These are phyloP conservation scores for Termitomyces sp. DNA, from an alignment of 768 basidiomycete genomes.

Conservation along the genomic window DNA sequence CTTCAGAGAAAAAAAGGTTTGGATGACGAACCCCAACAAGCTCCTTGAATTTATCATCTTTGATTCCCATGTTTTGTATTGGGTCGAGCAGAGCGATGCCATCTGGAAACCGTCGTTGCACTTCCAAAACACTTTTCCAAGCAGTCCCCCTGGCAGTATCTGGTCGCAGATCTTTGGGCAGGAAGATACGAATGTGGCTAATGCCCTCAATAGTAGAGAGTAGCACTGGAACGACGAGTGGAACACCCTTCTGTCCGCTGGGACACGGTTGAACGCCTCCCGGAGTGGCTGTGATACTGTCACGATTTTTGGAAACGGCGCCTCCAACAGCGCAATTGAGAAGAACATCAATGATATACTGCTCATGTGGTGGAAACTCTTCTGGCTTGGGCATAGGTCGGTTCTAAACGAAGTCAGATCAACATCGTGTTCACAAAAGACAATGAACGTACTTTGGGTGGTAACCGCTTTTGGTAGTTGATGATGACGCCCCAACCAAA, in stretches of 20 bases:
- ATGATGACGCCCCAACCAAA: conserved; percentile 97
- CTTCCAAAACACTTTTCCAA: conserved; percentile 88
- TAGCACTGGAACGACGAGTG: conserved; percentile 84
- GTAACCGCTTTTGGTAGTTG: conserved; percentile 83
- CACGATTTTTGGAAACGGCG: conserved; percentile 52
- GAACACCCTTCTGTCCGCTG: conserved; percentile 64
- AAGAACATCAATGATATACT: conserved; percentile 91
- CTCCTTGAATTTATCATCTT: conserved; percentile 86
- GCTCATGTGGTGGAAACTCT: conserved; percentile 75
- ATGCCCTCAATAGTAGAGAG: conserved; percentile 84
- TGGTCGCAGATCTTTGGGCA: conserved; percentile 86
- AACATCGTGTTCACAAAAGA: background rate
- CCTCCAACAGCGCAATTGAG: conserved; percentile 71
- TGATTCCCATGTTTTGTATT: conserved; percentile 91
- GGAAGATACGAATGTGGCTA: conserved; percentile 77
- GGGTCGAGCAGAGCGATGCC: conserved; percentile 88
- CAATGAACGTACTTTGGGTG: conserved; percentile 58
- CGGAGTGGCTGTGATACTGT: conserved; percentile 49
- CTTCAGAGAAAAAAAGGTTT: background rate
- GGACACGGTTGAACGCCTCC: conserved; percentile 74
- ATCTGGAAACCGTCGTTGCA: conserved; percentile 85
- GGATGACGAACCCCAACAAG: conserved; percentile 62
- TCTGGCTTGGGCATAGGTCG: conserved; percentile 63
- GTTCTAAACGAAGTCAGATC: conserved; percentile 33
- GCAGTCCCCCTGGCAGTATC: conserved; percentile 71